Evolutionary conservation across 768 basidiomycete species (phyloP), one percentile per base, ranked within the genome.

Genomic region (Mycena venus): DNA sequence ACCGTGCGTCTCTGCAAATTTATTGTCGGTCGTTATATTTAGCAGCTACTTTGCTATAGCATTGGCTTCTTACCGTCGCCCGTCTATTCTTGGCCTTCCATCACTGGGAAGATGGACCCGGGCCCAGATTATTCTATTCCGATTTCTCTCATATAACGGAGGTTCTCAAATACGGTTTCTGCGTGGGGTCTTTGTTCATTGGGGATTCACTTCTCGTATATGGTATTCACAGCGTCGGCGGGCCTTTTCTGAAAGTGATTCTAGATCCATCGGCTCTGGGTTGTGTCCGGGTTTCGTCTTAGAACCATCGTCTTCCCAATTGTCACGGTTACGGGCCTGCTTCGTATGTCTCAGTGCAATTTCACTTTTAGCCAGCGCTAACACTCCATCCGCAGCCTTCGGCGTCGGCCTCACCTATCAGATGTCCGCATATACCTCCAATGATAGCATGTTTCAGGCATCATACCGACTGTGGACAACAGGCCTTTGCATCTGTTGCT

Each of bases 341-440:
- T 38, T 3, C 4, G 65, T 66, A 36, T n/a, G n/a, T 1, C 15
- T 32, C 19, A 32, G 7, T 38, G 36, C 14, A 38, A 38, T 8
- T 38, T 14, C 14, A 14, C 36, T n/a, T n/a, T n/a, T n/a, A n/a
- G n/a, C n/a, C n/a, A n/a, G n/a, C n/a, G n/a, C 14, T 38, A 38
- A 38, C 36, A 23, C 8, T 34, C 1, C n/a, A 27, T 38, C 36
- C 29, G 23, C 19, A 68, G 67, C 40, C 0, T 68, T 59, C 21
- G 67, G 67, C 27, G 56, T 59, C n/a, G 67, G 67, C 42, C 40
- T 67, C n/a, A 56, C 47, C 17, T 67, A 67, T 27, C 65, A 67
- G 15, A 4, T 67, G 11, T 67, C 65, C 8, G 40, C 21, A 5
- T 68, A 59, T 25, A 59, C 19, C 9, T 21, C 67, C n/a, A 47